These are phyloP conservation scores for Puccinia polysora DNA, from an alignment of 1,284 basidiomycete genomes.

Conservation along the genomic window DNA sequence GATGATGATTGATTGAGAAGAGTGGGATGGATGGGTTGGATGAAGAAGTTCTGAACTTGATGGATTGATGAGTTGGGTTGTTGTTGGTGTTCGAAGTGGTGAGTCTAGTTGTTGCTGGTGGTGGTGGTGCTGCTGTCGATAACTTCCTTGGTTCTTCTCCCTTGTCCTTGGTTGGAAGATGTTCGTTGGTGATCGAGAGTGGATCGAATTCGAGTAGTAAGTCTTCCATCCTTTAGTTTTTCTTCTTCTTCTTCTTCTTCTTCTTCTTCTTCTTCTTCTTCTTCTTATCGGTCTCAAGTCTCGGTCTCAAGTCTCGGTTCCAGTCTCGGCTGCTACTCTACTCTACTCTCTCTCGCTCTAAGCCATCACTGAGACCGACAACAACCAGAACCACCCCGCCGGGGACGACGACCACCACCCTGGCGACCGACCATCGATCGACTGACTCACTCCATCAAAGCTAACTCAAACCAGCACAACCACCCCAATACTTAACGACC, in stretches of 20 bases:
- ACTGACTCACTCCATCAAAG: too few species aligned
- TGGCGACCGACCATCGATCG: too few species aligned
- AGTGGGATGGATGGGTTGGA: not conserved
- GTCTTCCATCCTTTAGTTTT: constrained; percentile 18
- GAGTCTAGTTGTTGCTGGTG: not conserved
- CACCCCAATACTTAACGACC: too few species aligned
- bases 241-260: not conserved
- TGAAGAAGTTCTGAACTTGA: constrained; percentile 1
- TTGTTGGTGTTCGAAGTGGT: not conserved
- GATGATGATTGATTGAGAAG: not conserved
- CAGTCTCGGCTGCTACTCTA: too few species aligned
- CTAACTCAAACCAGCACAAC: too few species aligned
- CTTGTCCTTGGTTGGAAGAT: too few species aligned
- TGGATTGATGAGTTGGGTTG: too few species aligned
- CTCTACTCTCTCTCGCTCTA: too few species aligned
- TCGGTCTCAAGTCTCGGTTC: too few species aligned
- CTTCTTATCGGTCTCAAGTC: not conserved
- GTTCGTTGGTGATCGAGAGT: constrained; percentile 20
- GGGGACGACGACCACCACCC: too few species aligned
- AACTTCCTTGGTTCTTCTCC: not conserved
- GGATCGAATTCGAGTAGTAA: constrained; percentile 31
- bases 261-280: not conserved
- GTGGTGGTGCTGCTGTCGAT: not conserved
- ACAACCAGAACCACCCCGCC: too few species aligned
- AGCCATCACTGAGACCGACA: too few species aligned